These are phyloP conservation scores for Scedosporium dehoogii DNA, from an alignment of 2,329 filamentous ascomycete genomes.

Conservation along the genomic window DNA sequence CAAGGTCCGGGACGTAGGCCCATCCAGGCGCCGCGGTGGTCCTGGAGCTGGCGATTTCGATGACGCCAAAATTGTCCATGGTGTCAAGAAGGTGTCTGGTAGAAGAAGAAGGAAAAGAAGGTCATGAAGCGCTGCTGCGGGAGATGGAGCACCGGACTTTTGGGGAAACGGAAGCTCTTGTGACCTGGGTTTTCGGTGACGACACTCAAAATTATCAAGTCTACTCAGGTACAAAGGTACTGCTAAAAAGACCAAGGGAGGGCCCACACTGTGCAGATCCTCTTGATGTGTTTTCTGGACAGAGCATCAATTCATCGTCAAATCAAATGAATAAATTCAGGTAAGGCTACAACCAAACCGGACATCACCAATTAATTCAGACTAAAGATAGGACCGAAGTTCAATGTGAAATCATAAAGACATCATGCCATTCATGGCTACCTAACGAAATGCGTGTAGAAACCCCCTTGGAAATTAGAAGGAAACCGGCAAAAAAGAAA, in stretches of 20 bases:
- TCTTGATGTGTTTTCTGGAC: no score
- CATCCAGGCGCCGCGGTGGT: constrained; percentile 71
- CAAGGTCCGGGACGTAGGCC: constrained; percentile 78
- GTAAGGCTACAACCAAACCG: no score
- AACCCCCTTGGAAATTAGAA: constrained; percentile 4
- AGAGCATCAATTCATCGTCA: no score
- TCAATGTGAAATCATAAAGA: constrained; percentile 1
- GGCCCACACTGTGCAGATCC: no score
- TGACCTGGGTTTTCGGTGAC: no score
- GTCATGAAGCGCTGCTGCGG: background rate
- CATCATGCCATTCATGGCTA: constrained; percentile 1
- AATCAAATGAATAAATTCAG: no score
- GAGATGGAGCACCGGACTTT: background rate
- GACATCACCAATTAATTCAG: no score
- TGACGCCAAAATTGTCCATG: constrained; percentile 66
- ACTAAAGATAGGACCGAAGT: background rate
- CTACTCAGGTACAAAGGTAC: no score
- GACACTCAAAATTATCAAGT: no score
- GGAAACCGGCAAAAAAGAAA: constrained; percentile 5
- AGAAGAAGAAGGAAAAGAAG: constrained; percentile 6
- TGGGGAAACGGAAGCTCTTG: no score
- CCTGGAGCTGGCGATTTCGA: constrained; percentile 66
- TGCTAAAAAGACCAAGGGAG: no score
- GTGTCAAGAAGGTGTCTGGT: constrained; percentile 4
- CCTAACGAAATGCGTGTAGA: constrained; percentile 4